Evolutionary conservation across 2,329 filamentous ascomycete genomes (phyloP).

Genomic region (Pseudocercospora ulei): DNA sequence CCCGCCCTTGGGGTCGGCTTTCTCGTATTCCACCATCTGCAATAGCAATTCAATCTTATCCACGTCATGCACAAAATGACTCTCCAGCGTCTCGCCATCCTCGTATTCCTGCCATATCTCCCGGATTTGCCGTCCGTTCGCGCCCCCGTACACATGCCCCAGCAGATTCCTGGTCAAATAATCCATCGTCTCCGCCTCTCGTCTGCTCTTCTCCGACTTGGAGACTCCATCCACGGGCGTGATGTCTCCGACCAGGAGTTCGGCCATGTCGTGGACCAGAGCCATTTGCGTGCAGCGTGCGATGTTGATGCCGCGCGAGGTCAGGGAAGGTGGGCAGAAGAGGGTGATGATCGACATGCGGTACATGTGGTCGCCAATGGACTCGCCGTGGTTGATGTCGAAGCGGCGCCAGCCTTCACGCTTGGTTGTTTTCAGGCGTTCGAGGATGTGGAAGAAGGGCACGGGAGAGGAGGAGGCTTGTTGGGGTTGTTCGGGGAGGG

Average conservation of each 20-base stretch:
- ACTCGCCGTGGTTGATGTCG: conserved; percentile 66
- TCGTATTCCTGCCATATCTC: conserved; percentile 94
- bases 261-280: conserved; percentile 94
- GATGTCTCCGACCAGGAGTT: conserved; percentile 89
- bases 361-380: conserved; percentile 96
- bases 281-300: conserved; percentile 88
- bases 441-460: conserved; percentile 87
- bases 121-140: conserved; percentile 60
- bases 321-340: conserved; percentile 69
- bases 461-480: conserved; percentile 60
- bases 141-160: conserved; percentile 62
- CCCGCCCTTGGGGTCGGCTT: conserved; percentile 49
- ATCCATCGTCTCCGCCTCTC: conserved; percentile 84
- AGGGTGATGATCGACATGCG: conserved; percentile 96
- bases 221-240: conserved; percentile 79
- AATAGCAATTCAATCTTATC: conserved; percentile 93
- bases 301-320: conserved; percentile 61
- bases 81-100: conserved; percentile 71
- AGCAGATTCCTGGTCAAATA: conserved; percentile 68
- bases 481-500: conserved; percentile 52
- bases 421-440: conserved; percentile 90
- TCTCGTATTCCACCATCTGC: conserved; percentile 96
- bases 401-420: conserved; percentile 93
- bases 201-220: conserved; percentile 79
- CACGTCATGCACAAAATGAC: conserved; percentile 85